These are phyloP conservation scores for Scytalidium sp. DNA, from an alignment of 2,329 filamentous ascomycete species.

Conservation along the genomic window DNA sequence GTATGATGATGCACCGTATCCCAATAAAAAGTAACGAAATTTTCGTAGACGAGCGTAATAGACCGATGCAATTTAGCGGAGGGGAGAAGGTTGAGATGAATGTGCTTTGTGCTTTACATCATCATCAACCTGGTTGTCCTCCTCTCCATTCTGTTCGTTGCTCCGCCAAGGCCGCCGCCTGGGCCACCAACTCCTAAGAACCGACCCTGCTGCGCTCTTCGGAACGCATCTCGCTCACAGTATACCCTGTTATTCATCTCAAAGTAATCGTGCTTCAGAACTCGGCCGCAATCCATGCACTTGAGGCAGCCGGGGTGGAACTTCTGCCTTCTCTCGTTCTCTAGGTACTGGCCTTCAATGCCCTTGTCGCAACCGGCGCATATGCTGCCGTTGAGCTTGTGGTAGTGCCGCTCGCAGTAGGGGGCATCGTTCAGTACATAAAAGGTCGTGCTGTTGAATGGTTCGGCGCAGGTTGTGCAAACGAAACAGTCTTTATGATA, in stretches of 20 bases:
- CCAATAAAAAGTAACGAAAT: not conserved
- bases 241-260: constrained; percentile 78
- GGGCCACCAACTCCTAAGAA: constrained; percentile 13
- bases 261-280: constrained; percentile 83
- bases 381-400: constrained; percentile 82
- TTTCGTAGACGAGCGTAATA: not conserved
- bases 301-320: constrained; percentile 87
- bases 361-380: constrained; percentile 77
- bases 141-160: constrained; percentile 37
- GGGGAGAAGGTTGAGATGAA: not conserved
- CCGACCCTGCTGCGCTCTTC: constrained; percentile 21
- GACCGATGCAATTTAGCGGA: not conserved
- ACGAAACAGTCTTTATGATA: constrained; percentile 97
- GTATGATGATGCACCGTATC: not conserved
- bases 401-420: constrained; percentile 91
- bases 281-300: constrained; percentile 73
- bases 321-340: constrained; percentile 74
- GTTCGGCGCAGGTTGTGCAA: constrained; percentile 76
- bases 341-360: constrained; percentile 91
- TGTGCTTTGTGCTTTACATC: constrained; percentile 29
- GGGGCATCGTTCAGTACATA: constrained; percentile 87
- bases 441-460: constrained; percentile 85
- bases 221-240: constrained; percentile 79
- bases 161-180: constrained; percentile 9
- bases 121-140: constrained; percentile 48